Conservation (phyloP, 306 rosid species). For the Abrus precatorius region DNA sequence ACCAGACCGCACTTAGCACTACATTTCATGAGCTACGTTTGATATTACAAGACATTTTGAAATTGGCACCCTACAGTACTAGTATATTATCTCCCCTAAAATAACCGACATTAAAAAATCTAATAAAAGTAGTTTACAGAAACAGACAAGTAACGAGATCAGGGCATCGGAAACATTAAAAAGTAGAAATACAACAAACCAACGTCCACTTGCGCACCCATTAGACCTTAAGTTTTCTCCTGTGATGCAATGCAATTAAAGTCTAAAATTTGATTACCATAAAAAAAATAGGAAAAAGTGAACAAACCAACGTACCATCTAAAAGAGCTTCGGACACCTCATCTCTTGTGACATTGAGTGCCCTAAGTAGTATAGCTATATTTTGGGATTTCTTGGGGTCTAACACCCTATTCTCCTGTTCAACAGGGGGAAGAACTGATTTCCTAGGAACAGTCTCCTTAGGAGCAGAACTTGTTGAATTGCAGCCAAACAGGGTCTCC, state of each 20-base stretch:
- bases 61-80: slow-evolving; percentile 1
- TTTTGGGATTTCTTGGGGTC: slow-evolving; percentile 97
- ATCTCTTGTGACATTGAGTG: slow-evolving; percentile 90
- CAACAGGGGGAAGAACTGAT: slow-evolving; percentile 77
- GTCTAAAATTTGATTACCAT: slow-evolving; percentile 18
- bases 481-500: slow-evolving; percentile 91
- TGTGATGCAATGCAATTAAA: not conserved
- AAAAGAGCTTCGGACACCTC: slow-evolving; percentile 94
- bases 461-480: slow-evolving; percentile 61
- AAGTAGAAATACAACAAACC: no score
- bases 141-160: not conserved
- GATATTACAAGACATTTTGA: not conserved
- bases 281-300: slow-evolving; percentile 25
- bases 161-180: no score
- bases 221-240: no score
- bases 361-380: slow-evolving; percentile 93
- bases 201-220: not conserved
- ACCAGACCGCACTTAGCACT: not conserved
- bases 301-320: slow-evolving; percentile 69
- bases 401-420: slow-evolving; percentile 80
- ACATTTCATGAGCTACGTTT: not conserved
- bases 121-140: not conserved
- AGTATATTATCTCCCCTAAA: slow-evolving; percentile 32
- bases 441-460: slow-evolving; percentile 69
- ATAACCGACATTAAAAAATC: slow-evolving; percentile 14